Base-by-base conservation (phyloP, 306 rosid species). In the Crotalaria pallida region DNA sequence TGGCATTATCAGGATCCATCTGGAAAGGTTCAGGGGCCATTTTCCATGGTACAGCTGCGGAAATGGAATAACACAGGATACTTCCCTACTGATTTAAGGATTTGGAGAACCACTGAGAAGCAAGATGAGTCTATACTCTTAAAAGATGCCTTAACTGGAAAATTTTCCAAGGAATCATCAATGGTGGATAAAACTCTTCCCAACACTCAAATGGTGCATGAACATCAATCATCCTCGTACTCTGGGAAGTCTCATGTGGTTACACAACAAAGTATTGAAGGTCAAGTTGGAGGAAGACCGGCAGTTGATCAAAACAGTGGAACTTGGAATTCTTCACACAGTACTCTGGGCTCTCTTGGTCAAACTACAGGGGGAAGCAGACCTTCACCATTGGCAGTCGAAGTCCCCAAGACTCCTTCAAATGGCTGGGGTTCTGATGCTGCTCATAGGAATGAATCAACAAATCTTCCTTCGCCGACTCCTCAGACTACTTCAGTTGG, bases 21-120 rank as follows among this genome's bases (percentile, higher is more conserved):
- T n/a, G 99, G 96, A 51, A 95, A 95, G 82, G 76, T 89, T 65
- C 99, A 95, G 83, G 99, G 99, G 66, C 99, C 99, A 43, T 95
- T 95, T 86, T 95, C 97, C 23, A 87, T 89, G 67, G 79, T 80
- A 56, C 99, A 95, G 81, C 81, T 95, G 23, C 91, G 99, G 19
- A 95, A 95, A 74, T 95, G 99, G 99, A 91, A 68, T 64, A 88
- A 76, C 79, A 95, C 96, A 16, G 99, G 99, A 68, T 95, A 91
- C 73, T 95, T 95, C 67, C 99, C 99, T 65, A 77, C 82, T 34
- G 93, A 95, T 66, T 81, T 95, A 84, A 82, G 64, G 84, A 84
- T 91, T 76, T 91, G 99, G 99, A 91, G 49, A 83, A 17, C 72
- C 64, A 74, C 78, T 1, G 96, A 87, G 72, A 86, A 70, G 23